Percentiles rank a stretch among this genome's conserved stretches.
Conservation (phyloP, 2,329 filamentous ascomycete species). For the Fusarium cicatricum region DNA sequence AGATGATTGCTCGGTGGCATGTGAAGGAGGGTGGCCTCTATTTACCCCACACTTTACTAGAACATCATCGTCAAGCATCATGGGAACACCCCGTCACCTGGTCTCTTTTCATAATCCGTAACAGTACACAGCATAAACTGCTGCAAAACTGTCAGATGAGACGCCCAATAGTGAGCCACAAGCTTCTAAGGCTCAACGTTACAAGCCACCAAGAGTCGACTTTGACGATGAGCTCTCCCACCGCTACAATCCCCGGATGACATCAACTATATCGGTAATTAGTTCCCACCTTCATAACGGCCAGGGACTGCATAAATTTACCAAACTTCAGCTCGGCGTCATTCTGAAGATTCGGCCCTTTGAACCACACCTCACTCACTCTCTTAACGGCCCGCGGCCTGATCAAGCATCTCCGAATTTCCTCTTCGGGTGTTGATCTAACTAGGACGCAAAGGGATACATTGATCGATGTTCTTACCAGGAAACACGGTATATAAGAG, state of each 20-base stretch:
- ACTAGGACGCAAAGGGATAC: constrained; percentile 2
- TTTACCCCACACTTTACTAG: constrained; percentile 13
- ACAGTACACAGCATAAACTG: not conserved
- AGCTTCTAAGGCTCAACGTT: not conserved
- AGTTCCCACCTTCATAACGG: constrained; percentile 15
- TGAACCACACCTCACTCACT: constrained; percentile 35
- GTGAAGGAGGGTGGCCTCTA: not conserved
- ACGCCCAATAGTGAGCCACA: not conserved
- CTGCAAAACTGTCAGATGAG: not conserved
- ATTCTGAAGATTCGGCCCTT: constrained; percentile 40
- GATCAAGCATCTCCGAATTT: constrained; percentile 24
- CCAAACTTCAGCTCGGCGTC: constrained; percentile 22
- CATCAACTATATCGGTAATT: not conserved
- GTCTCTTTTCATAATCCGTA: not conserved
- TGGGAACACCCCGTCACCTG: constrained; percentile 1
- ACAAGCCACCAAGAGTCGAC: not conserved
- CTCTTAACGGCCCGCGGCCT: constrained; percentile 27
- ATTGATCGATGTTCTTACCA: not conserved
- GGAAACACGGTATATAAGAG: constrained; percentile 28
- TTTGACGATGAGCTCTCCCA: not conserved
- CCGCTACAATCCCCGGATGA: constrained; percentile 8
- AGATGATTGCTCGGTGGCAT: constrained; percentile 3
- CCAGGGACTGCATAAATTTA: constrained; percentile 10
- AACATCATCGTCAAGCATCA: not conserved
- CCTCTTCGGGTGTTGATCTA: constrained; percentile 29